Evolutionary conservation across 306 rosid species (phyloP).

Genomic region (Glycine tomentella): DNA sequence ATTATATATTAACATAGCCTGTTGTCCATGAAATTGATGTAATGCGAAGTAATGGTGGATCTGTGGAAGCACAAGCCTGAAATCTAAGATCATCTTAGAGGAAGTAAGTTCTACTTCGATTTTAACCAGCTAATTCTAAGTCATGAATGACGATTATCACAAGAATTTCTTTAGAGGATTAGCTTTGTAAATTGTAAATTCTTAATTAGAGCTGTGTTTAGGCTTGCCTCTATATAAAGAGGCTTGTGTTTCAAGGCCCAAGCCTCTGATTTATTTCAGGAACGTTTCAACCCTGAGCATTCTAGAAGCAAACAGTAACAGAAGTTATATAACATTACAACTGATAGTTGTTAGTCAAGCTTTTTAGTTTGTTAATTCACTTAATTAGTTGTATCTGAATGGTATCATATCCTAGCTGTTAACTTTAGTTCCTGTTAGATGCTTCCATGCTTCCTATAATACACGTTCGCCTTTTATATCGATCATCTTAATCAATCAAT

Average conservation of each 20-base stretch:
- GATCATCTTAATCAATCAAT: neutral
- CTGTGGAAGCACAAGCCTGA: constrained; percentile 87
- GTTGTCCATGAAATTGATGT: no score
- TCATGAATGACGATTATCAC: constrained; percentile 37
- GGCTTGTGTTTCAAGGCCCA: neutral
- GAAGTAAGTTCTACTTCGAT: constrained; percentile 61
- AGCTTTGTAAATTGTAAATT: neutral
- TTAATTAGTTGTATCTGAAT: neutral
- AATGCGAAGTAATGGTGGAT: constrained; percentile 71
- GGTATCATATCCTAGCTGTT: neutral
- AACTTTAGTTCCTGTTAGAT: neutral
- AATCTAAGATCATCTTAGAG: constrained; percentile 74
- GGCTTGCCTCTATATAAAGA: neutral
- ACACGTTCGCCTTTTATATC: neutral
- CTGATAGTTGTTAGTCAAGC: neutral
- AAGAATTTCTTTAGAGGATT: constrained; percentile 3
- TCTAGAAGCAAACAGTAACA: constrained; percentile 23
- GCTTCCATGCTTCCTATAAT: constrained; percentile 1
- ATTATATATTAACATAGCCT: no score
- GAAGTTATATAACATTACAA: neutral
- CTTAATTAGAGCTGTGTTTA: neutral
- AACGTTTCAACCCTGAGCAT: constrained; percentile 2
- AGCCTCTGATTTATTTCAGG: neutral
- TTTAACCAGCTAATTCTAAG: constrained; percentile 29
- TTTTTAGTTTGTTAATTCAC: neutral